phyloP scores from a whole-genome alignment of 495 filamentous ascomycete species.

The Penicillium canariense region DNA sequence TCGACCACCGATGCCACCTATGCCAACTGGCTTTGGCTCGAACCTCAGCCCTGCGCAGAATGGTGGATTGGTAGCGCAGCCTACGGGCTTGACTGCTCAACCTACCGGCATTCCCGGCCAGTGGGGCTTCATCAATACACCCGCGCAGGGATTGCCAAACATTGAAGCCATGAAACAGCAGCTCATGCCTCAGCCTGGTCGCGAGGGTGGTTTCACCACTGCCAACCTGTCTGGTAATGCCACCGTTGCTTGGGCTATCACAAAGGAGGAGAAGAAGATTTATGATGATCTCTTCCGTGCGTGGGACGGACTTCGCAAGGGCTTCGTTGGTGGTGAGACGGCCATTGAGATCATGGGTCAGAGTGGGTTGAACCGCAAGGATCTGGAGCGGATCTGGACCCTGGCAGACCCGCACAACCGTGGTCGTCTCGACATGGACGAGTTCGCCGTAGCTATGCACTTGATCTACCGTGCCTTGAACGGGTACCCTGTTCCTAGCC shows the following conservation, averaged over 20 bases:
- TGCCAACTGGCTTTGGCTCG: conserved; percentile 79
- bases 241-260: conserved; percentile 96
- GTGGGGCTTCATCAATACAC: conserved; percentile 96
- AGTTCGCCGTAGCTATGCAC: conserved; percentile 99
- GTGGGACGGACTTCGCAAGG: conserved; percentile 95
- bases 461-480: conserved; percentile 96
- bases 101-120: conserved; percentile 96
- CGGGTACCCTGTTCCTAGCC: conserved; percentile 89
- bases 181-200: conserved; percentile 97
- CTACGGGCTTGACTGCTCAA: conserved; percentile 74
- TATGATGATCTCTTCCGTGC: conserved; percentile 95
- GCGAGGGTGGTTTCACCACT: conserved; percentile 90
- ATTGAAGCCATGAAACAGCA: conserved; percentile 90
- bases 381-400: conserved; percentile 93
- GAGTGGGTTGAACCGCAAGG: conserved; percentile 84
- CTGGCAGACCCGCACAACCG: conserved; percentile 90
- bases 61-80: conserved; percentile 45
- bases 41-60: conserved; percentile 64
- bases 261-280: conserved; percentile 96
- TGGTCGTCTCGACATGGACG: conserved; percentile 91
- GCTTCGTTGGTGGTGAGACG: conserved; percentile 87
- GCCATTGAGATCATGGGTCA: conserved; percentile 98
- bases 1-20: conserved; percentile 89
- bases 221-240: conserved; percentile 88
- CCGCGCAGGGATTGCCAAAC: conserved; percentile 84